phyloP scores from a whole-genome alignment of 345 rosid species.

The Carallia pectinifolia region DNA sequence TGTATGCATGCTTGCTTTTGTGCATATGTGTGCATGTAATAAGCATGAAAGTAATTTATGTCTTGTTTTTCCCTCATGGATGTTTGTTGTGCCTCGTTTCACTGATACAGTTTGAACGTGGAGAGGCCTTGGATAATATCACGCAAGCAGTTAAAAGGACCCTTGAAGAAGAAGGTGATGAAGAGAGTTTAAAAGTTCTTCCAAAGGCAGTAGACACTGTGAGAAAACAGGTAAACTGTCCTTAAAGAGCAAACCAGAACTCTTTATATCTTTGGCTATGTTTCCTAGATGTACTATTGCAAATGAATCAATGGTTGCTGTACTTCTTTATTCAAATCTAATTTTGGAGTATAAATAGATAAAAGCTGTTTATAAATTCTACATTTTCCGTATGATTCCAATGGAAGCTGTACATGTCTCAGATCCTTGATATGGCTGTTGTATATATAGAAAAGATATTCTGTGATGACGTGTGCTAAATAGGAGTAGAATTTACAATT shows the following conservation, averaged over 20 bases:
- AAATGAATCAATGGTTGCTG: too few species aligned
- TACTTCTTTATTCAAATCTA: too few species aligned
- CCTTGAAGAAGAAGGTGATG: slow-evolving; percentile 84
- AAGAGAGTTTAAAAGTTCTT: slow-evolving; percentile 71
- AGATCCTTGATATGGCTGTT: too few species aligned
- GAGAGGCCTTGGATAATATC: slow-evolving; percentile 87
- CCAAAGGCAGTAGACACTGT: slow-evolving; percentile 84
- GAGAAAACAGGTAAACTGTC: slow-evolving; percentile 68
- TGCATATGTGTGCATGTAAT: background rate
- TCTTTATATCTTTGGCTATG: too few species aligned
- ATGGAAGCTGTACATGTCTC: too few species aligned
- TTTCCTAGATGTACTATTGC: too few species aligned
- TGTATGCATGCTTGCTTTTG: background rate
- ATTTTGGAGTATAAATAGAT: too few species aligned
- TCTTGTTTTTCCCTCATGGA: background rate
- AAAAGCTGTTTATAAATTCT: too few species aligned
- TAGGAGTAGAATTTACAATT: background rate
- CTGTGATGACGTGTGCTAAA: too few species aligned
- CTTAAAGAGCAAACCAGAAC: background rate
- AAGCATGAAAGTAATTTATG: background rate
- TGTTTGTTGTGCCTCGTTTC: slow-evolving; percentile 8
- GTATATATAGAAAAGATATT: too few species aligned
- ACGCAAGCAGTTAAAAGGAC: slow-evolving; percentile 58
- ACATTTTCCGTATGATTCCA: too few species aligned
- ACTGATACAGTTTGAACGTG: slow-evolving; percentile 79